These are phyloP conservation scores for Furcasterigmium sp. DNA, from an alignment of 2,329 filamentous ascomycete species.

Conservation along the genomic window DNA sequence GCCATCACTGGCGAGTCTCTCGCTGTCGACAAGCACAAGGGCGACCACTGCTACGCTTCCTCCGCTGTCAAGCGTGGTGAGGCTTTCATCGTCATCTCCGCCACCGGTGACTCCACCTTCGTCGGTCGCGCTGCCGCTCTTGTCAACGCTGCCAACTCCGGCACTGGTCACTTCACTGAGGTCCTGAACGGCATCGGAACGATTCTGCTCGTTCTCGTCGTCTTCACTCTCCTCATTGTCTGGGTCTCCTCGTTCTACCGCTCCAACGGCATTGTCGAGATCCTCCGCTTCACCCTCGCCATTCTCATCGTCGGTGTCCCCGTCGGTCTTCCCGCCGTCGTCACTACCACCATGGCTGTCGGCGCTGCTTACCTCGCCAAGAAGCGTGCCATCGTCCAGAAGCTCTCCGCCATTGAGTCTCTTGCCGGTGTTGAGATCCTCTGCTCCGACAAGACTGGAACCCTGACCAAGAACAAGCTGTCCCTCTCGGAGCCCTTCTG, in stretches of 20 bases:
- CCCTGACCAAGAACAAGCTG: slow-evolving; percentile 90
- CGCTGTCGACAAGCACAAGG: slow-evolving; percentile 81
- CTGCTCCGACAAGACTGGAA: slow-evolving; percentile 92
- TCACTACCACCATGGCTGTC: slow-evolving; percentile 93
- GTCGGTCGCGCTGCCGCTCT: slow-evolving; percentile 85
- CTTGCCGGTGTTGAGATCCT: slow-evolving; percentile 90
- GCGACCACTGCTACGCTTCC: slow-evolving; percentile 77
- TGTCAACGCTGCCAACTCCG: slow-evolving; percentile 69
- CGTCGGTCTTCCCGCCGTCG: slow-evolving; percentile 87
- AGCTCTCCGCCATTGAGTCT: slow-evolving; percentile 86
- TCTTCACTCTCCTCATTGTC: slow-evolving; percentile 74
- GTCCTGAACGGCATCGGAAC: slow-evolving; percentile 85
- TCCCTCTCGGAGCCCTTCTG: slow-evolving; percentile 82
- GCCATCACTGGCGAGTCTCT: slow-evolving; percentile 89
- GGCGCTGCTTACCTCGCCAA: slow-evolving; percentile 87
- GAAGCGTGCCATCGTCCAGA: slow-evolving; percentile 91
- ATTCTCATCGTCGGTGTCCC: slow-evolving; percentile 91
- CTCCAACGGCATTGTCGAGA: slow-evolving; percentile 71
- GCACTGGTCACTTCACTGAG: slow-evolving; percentile 83
- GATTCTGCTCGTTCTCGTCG: slow-evolving; percentile 72
- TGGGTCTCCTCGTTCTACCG: slow-evolving; percentile 88
- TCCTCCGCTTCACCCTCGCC: slow-evolving; percentile 79
- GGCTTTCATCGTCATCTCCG: slow-evolving; percentile 75
- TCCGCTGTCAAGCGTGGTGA: slow-evolving; percentile 89
- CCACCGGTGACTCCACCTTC: slow-evolving; percentile 85